Base-by-base conservation (phyloP, 306 rosid species). In the Prosopis cineraria region DNA sequence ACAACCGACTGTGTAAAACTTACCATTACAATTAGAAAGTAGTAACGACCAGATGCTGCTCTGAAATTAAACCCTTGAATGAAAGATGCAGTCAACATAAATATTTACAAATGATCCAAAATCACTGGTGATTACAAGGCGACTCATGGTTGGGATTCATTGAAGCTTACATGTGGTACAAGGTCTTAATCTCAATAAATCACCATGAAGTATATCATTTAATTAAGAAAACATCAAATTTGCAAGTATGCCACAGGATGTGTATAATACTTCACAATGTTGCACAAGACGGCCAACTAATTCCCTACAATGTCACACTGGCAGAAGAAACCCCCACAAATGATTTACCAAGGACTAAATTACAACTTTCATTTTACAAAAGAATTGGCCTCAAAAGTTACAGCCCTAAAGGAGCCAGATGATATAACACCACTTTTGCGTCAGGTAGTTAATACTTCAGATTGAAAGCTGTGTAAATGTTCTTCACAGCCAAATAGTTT, bases 1-100 rank as follows among this genome's bases (percentile, higher is more conserved):
- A 71, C 67, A 47, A 75, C n/a, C n/a, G n/a, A 67, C 45, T n/a
- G 27, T 39, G 41, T 47, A 69, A 58, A 31, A n/a, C n/a, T n/a
- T n/a, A n/a, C n/a, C n/a, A n/a, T n/a, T n/a, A n/a, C n/a, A n/a
- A n/a, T n/a, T 70, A 74, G 50, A 16, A 13, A 22, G 36, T 12
- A 20, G 44, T 4, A 41, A 70, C 47, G 63, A 70, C 27, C 40
- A 11, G 22, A 66, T 27, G 37, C 55, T 12, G 65, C 17, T 0
- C 64, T 10, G 17, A 14, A 24, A 13, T 48, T 52, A 63, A 31
- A 52, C 78, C n/a, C 78, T 30, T 43, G 39, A 75, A 52, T 52
- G 22, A 77, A 17, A 71, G 44, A n/a, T 24, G 8, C 3, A 34
- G n/a, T 27, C 58, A 63, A 37, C 6, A 62, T 14, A 27, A 43